phyloP scores from a whole-genome alignment of 177 flowering plant species.

The Vitis hybrid region DNA sequence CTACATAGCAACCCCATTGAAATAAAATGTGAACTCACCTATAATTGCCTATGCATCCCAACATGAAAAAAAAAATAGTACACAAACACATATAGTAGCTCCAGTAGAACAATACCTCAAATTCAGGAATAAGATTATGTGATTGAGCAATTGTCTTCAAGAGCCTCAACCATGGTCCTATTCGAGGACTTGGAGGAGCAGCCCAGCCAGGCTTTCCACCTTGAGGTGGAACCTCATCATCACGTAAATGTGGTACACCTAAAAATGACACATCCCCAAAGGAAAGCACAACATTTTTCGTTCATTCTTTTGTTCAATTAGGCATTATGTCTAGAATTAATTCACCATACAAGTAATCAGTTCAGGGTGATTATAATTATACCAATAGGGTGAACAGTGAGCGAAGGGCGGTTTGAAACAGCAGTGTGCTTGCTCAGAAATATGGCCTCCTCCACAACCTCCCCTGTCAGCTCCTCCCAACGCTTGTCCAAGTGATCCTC shows the following conservation, averaged over 20 bases:
- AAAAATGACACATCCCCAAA: not conserved
- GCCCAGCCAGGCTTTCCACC: slow-evolving; percentile 95
- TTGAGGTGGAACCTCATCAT: slow-evolving; percentile 52
- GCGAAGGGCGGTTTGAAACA: slow-evolving; percentile 48
- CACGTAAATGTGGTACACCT: slow-evolving; percentile 71
- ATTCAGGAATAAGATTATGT: slow-evolving; percentile 64
- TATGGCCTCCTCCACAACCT: slow-evolving; percentile 42
- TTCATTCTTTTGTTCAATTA: not conserved
- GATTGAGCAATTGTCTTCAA: slow-evolving; percentile 56
- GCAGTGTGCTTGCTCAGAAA: slow-evolving; percentile 55
- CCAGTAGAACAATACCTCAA: slow-evolving; percentile 49
- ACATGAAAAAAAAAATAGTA: too few relatives aligned
- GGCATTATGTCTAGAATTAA: not conserved
- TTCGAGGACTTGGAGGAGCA: slow-evolving; percentile 67
- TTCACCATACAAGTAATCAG: not conserved
- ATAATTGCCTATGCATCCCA: too few relatives aligned
- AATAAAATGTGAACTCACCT: too few relatives aligned
- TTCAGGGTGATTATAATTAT: not conserved
- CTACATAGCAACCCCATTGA: too few relatives aligned
- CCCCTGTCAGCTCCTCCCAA: slow-evolving; percentile 47
- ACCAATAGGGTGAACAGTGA: slow-evolving; percentile 58
- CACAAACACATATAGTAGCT: not conserved
- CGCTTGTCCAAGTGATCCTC: slow-evolving; percentile 47
- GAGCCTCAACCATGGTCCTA: slow-evolving; percentile 72
- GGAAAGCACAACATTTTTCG: too few relatives aligned